Base-by-base conservation (phyloP, 2,329 filamentous ascomycete genomes). In the Nigrospora oryzae region DNA sequence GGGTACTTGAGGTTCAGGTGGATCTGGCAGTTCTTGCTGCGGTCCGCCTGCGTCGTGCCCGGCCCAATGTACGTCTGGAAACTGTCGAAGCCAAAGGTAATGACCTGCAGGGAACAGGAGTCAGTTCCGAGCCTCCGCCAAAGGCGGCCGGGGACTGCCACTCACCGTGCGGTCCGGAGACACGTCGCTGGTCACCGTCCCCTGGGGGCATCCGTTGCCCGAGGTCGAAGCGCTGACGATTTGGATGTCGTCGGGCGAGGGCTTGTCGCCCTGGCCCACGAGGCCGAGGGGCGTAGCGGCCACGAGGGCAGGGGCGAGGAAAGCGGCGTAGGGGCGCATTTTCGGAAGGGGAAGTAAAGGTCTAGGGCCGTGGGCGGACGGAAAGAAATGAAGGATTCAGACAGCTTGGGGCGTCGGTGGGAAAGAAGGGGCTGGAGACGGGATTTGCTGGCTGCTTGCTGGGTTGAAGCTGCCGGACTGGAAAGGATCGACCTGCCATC, bases 11-110 rank as follows among this genome's bases (percentile, higher is more conserved):
- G 63, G 55, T 62, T 67, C 46, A 71, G 52, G 54, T 71, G 68
- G 32, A 71, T 65, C 56, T 70, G 67, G 59, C 68, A 71, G 63
- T 71, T 71, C 65, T 71, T 71, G 54, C 61, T 64, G 52, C 58
- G 60, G 48, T 68, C 63, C 14, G 60, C 47, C 2, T 55, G 49
- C 43, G 46, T 46, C 39, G 60, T 64, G 39, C 62, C 65, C n/a
- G 67, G 67, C 3, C 68, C 68, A 46, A 69, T 71, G 57, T 68
- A 71, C 43, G 67, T 69, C 58, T 71, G 68, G 62, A 71, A 71
- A 40, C 53, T 49, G 50, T 71, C 68, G 51, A 71, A 71, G 46
- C 68, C 68, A 46, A 71, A 70, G 41, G 68, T 71, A 55, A 71
- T 63, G 52, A 71, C 58, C 66, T 68, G 13, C 37, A 23, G 12